Evolutionary conservation across 208 protist species (phyloP).

Genomic region (Acanthamoeba healyi): DNA sequence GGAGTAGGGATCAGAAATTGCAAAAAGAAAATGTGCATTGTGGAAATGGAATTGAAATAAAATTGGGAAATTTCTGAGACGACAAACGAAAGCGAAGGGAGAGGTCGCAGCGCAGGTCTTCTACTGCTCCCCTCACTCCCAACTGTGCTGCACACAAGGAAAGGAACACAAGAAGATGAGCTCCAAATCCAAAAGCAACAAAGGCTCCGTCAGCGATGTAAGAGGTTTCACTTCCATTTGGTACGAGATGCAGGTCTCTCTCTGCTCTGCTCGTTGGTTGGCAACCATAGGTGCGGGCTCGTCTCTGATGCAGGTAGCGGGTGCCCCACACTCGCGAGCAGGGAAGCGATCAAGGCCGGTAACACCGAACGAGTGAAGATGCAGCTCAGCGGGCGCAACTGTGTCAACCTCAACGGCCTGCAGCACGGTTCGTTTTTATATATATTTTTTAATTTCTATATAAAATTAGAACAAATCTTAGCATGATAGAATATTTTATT

Average conservation of each 20-base stretch:
- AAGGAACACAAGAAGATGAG: background rate
- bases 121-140: too few relatives aligned
- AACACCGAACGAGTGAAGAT: slow-evolving; percentile 42
- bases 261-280: background rate
- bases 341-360: slow-evolving; percentile 8
- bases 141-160: background rate
- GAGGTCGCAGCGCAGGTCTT: too few relatives aligned
- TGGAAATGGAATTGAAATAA: too few relatives aligned
- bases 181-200: background rate
- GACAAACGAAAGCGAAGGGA: too few relatives aligned
- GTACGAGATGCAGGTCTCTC: background rate
- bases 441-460: background rate
- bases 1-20: too few relatives aligned
- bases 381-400: slow-evolving; percentile 28
- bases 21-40: too few relatives aligned
- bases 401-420: slow-evolving; percentile 51
- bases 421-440: background rate
- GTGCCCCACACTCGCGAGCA: background rate
- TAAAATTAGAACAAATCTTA: background rate
- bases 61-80: too few relatives aligned
- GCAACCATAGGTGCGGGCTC: background rate
- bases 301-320: background rate
- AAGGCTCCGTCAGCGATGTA: background rate
- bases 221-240: slow-evolving; percentile 3
- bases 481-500: background rate